Conservation (phyloP, 176 grass and related monocot species). For the Dendrocalamus sinicus region DNA sequence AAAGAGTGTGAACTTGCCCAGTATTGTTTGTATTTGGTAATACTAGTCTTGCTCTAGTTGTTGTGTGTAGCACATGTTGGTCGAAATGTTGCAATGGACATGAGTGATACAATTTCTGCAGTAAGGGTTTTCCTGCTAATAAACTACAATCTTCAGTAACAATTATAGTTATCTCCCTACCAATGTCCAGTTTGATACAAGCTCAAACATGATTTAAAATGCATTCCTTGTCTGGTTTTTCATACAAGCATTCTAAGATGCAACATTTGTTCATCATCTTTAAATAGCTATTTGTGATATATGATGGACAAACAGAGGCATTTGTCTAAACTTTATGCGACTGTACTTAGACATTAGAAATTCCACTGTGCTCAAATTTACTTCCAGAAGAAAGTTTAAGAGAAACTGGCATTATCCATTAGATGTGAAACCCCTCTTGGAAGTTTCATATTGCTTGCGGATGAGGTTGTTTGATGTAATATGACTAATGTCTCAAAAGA, state of each 20-base stretch:
- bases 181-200: background rate
- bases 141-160: background rate
- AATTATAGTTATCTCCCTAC: background rate
- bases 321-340: background rate
- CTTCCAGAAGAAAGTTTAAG: background rate
- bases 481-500: no score
- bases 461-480: no score
- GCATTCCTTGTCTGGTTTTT: background rate
- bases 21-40: background rate
- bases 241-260: background rate
- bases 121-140: background rate
- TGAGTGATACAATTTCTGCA: background rate
- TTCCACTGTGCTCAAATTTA: background rate
- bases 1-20: background rate
- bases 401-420: background rate
- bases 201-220: background rate
- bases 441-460: no score
- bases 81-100: background rate
- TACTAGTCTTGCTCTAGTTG: background rate
- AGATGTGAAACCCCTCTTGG: no score
- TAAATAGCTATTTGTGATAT: background rate
- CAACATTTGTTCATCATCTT: background rate
- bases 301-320: background rate
- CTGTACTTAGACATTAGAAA: background rate
- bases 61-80: background rate